These are phyloP conservation scores for Asterionellopsis glacialis DNA, from an alignment of 108 stramenopile genomes.

Conservation along the genomic window DNA sequence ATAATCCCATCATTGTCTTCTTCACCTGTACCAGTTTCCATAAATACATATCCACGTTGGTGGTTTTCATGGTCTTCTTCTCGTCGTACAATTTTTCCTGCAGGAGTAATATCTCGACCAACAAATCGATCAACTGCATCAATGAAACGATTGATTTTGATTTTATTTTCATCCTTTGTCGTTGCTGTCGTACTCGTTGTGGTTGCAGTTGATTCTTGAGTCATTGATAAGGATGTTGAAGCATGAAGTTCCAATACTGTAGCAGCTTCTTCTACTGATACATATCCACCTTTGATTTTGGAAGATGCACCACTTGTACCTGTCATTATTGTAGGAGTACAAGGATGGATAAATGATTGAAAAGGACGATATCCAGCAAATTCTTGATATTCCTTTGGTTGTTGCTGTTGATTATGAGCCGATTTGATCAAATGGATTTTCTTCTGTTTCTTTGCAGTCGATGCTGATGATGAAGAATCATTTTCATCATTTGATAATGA, in stretches of 20 bases:
- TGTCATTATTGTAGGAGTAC: too few species aligned
- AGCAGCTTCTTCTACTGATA: slow-evolving; percentile 11
- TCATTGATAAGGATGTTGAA: slow-evolving; percentile 2
- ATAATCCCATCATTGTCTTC: slow-evolving; percentile 3
- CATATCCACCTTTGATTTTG: not conserved
- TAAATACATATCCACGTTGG: slow-evolving; percentile 5
- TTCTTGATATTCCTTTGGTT: slow-evolving; percentile 23
- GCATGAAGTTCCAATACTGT: slow-evolving; percentile 14
- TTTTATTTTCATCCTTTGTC: slow-evolving; percentile 2
- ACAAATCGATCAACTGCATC: slow-evolving; percentile 8
- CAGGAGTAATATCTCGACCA: not conserved
- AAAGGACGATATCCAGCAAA: slow-evolving; percentile 30
- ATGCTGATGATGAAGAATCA: not conserved
- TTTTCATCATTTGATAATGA: slow-evolving; percentile 3
- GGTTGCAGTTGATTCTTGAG: slow-evolving; percentile 10
- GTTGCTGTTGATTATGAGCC: not conserved
- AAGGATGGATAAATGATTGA: slow-evolving; percentile 1
- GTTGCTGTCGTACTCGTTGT: not conserved
- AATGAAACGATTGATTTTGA: slow-evolving; percentile 11
- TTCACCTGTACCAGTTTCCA: slow-evolving; percentile 1
- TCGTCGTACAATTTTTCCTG: slow-evolving; percentile 5
- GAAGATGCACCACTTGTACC: slow-evolving; percentile 7
- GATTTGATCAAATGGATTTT: too few species aligned
- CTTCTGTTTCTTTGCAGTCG: not conserved
- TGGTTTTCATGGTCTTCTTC: not conserved